phyloP scores from a whole-genome alignment of 169 alveolate species.

The Cryptosporidium canis region DNA sequence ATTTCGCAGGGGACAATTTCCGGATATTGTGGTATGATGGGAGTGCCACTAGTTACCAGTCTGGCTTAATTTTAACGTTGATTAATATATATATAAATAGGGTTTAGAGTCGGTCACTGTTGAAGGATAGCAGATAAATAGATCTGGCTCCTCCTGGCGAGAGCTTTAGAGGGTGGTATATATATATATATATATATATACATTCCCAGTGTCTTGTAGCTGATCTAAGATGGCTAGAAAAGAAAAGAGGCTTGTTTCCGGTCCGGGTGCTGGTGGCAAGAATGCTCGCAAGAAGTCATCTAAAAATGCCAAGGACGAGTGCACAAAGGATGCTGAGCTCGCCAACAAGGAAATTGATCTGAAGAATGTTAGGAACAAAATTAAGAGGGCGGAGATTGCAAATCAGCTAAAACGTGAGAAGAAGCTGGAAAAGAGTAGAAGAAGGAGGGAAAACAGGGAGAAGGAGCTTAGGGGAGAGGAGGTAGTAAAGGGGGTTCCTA shows the following conservation, averaged over 20 bases:
- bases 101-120: not conserved
- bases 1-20: not conserved
- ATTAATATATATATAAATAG: not conserved
- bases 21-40: not conserved
- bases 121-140: not conserved
- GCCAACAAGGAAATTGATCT: not conserved
- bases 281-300: not conserved
- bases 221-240: not conserved
- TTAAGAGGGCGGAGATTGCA: conserved; percentile 26
- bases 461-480: conserved; percentile 58
- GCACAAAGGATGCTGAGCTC: not conserved
- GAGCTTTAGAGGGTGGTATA: too few species aligned
- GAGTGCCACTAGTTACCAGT: not conserved
- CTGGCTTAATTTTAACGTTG: not conserved
- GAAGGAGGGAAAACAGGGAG: conserved; percentile 60
- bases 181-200: too few species aligned
- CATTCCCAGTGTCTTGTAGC: not conserved
- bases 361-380: conserved; percentile 27
- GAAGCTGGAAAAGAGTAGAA: conserved; percentile 34
- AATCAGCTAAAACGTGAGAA: conserved; percentile 24
- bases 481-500: conserved; percentile 61
- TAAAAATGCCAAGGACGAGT: not conserved
- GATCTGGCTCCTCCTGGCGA: too few species aligned
- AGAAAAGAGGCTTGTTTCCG: not conserved
- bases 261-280: not conserved